phyloP scores from a whole-genome alignment of 2,329 filamentous ascomycete genomes.

The Botrytis tulipae region DNA sequence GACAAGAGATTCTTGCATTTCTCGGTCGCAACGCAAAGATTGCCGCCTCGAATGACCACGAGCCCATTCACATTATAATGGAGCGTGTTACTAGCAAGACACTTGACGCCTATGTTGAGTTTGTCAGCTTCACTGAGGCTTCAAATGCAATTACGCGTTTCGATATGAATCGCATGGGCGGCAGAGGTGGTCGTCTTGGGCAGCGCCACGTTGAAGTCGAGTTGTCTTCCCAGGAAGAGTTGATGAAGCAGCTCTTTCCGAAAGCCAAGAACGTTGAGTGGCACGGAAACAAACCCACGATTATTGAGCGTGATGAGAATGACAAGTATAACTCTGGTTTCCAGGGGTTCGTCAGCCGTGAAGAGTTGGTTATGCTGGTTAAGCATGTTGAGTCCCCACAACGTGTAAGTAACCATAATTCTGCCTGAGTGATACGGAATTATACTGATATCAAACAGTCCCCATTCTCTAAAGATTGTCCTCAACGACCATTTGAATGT shows the following conservation, averaged over 20 bases:
- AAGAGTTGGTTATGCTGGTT: slow-evolving; percentile 62
- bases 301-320: slow-evolving; percentile 41
- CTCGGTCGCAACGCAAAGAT: slow-evolving; percentile 57
- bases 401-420: slow-evolving; percentile 50
- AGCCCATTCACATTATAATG: slow-evolving; percentile 63
- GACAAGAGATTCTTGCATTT: slow-evolving; percentile 56
- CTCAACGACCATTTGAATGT: slow-evolving; percentile 64
- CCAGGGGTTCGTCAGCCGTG: slow-evolving; percentile 58
- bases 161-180: slow-evolving; percentile 40
- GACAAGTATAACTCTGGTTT: slow-evolving; percentile 50
- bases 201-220: slow-evolving; percentile 57
- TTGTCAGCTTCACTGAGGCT: slow-evolving; percentile 52
- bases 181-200: slow-evolving; percentile 51
- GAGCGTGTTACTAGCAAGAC: slow-evolving; percentile 62
- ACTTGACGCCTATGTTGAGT: slow-evolving; percentile 60
- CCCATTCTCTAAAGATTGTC: slow-evolving; percentile 58
- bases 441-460: slow-evolving; percentile 44
- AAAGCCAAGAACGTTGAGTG: slow-evolving; percentile 55
- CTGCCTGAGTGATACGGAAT: background rate
- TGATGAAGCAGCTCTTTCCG: slow-evolving; percentile 64
- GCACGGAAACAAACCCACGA: slow-evolving; percentile 47
- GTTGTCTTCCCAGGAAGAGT: slow-evolving; percentile 52
- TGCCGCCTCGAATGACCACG: slow-evolving; percentile 50
- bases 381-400: slow-evolving; percentile 62
- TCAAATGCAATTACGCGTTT: slow-evolving; percentile 52